phyloP scores from a whole-genome alignment of 495 filamentous ascomycete genomes.

The Aspergillus taichungensis region DNA sequence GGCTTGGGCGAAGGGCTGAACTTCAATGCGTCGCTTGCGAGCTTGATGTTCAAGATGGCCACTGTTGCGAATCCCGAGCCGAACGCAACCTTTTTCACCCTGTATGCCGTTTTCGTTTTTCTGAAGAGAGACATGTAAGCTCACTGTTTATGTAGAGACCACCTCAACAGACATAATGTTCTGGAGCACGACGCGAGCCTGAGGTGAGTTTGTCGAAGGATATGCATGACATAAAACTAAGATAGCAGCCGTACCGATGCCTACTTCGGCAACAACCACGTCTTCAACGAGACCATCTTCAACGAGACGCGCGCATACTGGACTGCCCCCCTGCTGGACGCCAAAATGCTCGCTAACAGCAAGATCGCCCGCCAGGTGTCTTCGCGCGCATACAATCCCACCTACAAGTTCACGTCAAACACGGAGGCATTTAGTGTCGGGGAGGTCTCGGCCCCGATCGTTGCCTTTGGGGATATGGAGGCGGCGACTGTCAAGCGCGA shows the following conservation, averaged over 20 bases:
- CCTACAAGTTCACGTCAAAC: conserved; percentile 22
- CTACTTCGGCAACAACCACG: conserved; percentile 31
- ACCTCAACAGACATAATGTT: conserved; percentile 38
- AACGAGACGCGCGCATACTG: conserved; percentile 35
- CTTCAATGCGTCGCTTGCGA: conserved; percentile 24
- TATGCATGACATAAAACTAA: neutral
- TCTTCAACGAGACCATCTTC: conserved; percentile 40
- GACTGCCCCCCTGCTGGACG: conserved; percentile 25
- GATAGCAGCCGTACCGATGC: conserved; percentile 31
- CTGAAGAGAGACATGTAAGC: neutral
- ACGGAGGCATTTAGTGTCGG: conserved; percentile 34
- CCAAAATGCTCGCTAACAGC: conserved; percentile 34
- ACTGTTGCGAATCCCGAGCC: conserved; percentile 36
- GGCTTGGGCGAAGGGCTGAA: conserved; percentile 36
- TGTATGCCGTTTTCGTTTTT: conserved; percentile 9
- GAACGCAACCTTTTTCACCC: conserved; percentile 41
- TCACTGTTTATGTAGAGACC: conserved; percentile 11
- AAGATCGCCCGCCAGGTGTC: conserved; percentile 33
- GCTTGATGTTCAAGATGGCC: conserved; percentile 33
- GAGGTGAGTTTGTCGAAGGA: conserved; percentile 22
- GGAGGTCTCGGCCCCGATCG: conserved; percentile 37
- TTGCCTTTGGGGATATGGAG: conserved; percentile 33
- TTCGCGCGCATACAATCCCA: conserved; percentile 38
- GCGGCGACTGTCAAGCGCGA: conserved; percentile 24
- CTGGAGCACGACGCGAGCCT: conserved; percentile 46